Base-by-base conservation (phyloP, 805 yeast species). In the Ogataea nitratoaversa region DNA sequence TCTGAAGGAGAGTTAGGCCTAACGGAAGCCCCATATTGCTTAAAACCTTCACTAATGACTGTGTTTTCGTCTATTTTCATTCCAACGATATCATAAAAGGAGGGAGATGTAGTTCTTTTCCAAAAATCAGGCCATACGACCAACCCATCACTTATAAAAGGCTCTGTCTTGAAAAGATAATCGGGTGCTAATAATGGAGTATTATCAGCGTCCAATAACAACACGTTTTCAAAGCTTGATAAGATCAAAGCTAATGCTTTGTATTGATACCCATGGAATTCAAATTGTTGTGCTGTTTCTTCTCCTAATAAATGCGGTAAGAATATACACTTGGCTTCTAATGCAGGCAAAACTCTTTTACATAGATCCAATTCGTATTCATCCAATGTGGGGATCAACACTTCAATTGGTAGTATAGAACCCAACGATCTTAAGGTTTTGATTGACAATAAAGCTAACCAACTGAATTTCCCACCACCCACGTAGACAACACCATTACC, bases 391-490 rank as follows among this genome's bases (percentile, higher is more conserved):
- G 95, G 95, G 44, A 89, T 82, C 49, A 85, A 71, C 8, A 89
- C 82, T 63, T 88, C 96, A 13, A 88, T 76, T 1, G 96, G 96
- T 28, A 84, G 59, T 19, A 68, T 67, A 8, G 83, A 78, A 0
- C 89, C 87, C 5, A 71, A 62, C 11, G 78, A 72, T 48, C 95
- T 65, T 34, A 87, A 59, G 41, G 79, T 70, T 48, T 72, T 72
- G 39, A 86, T 71, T 1, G 87, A 76, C 14, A 83, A 64, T 32
- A 83, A 62, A 6, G 85, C 76, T 44, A 83, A 65, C 72, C 90
- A 81, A 48, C 81, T 78, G 63, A 78, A 84, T 49, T 71, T 75
- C 1, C 89, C 90, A 20, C 95, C 95, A 12, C 91, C 93, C 28
- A 84, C 89, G 47, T 70, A 78, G 1, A 79, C 86, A 16, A 78